Evolutionary conservation across 2,329 filamentous ascomycete species (phyloP), one percentile per base, ranked within the genome.

Genomic region (Ophiostoma quercus): DNA sequence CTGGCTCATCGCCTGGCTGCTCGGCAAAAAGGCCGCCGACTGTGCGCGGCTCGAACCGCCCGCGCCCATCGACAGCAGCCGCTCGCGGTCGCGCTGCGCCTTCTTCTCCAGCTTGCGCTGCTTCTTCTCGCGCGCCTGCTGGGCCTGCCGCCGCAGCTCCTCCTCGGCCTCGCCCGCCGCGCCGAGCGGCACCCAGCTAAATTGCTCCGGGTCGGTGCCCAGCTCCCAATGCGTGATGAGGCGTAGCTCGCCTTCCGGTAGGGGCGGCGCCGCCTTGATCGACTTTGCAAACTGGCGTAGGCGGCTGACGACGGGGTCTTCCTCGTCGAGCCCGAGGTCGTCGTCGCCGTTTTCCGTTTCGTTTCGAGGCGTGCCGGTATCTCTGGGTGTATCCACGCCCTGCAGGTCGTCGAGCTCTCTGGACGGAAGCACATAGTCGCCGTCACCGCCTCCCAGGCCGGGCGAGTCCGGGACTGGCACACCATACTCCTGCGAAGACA

Each of bases 211-310:
- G 71, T 80, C 75, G 29, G 68, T 71, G n/a, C 77, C 78, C n/a
- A 76, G 74, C 22, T 76, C 75, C 79, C 79, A 81, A 60, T 79
- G 75, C 1, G 76, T 74, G 3, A 80, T 69, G 22, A 80, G 68
- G 12, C 74, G 74, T n/a, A 75, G 73, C 54, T 74, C 73, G 8
- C 72, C 74, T 0, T 63, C 69, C 4, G 72, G 72, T 39, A 74
- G 69, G 1, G 76, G 75, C 43, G 75, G 73, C 39, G 73, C 75
- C 3, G 76, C 73, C 66, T 73, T 75, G 29, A 79, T 76, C 1
- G 75, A 76, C 34, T 75, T 69, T 1, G 76, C 74, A 71, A 79
- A 80, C 67, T 76, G 76, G 6, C 79, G 77, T 57, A 81, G 74
- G 14, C 79, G 76, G 8, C 75, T 69, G 2, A 79, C 75, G 1